These are phyloP conservation scores for Populus simonii DNA, from an alignment of 345 rosid genomes.

Conservation along the genomic window DNA sequence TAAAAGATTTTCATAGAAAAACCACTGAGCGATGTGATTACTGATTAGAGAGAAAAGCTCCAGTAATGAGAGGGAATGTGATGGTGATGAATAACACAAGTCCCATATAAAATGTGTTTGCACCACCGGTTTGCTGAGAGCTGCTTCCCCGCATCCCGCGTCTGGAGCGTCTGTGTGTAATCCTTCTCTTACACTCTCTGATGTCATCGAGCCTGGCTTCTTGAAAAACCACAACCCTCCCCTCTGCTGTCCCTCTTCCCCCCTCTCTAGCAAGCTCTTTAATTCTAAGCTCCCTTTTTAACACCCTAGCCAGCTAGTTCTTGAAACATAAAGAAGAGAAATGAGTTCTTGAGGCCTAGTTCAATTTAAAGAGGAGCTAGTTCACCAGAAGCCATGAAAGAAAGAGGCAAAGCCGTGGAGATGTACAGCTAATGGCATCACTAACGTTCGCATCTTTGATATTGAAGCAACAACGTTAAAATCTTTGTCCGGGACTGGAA, in stretches of 20 bases:
- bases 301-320: background rate
- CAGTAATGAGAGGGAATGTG: no score
- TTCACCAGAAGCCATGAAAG: conserved; percentile 51
- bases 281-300: background rate
- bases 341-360: background rate
- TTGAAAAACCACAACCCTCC: background rate
- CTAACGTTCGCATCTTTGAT: conserved; percentile 35
- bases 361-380: background rate
- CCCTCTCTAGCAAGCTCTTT: background rate
- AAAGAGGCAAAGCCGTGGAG: conserved; percentile 80
- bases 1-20: no score
- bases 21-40: no score
- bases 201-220: background rate
- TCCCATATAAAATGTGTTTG: no score
- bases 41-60: no score
- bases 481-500: conserved; percentile 36
- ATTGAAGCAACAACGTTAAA: conserved; percentile 22
- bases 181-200: background rate
- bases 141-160: no score
- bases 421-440: conserved; percentile 33
- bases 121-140: no score
- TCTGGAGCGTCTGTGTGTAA: background rate
- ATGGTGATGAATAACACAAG: no score
- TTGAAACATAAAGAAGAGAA: no score
- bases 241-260: background rate